Conservation (phyloP, 441 rosid species). For the Populus hybrid region DNA sequence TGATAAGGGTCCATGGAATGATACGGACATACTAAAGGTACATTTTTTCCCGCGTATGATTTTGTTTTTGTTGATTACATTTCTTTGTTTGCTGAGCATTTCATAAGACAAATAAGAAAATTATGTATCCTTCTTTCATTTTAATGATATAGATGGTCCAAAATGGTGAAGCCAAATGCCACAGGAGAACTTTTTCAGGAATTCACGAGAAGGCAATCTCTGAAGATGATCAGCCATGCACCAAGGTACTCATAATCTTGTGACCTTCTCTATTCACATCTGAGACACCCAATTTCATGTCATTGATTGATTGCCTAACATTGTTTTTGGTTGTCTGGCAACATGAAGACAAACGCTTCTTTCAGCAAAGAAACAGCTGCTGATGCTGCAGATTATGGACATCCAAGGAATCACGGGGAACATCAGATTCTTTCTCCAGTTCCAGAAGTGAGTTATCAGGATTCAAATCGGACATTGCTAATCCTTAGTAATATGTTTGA, state of each 20-base stretch:
- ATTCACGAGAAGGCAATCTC: slow-evolving; percentile 55
- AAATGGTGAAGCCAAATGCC: slow-evolving; percentile 65
- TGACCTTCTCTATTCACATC: neutral
- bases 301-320: neutral
- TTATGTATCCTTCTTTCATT: neutral
- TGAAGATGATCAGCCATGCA: slow-evolving; percentile 38
- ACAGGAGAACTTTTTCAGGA: slow-evolving; percentile 41
- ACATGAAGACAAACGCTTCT: slow-evolving; percentile 34
- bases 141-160: slow-evolving; percentile 56
- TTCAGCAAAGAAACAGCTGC: slow-evolving; percentile 19
- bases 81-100: neutral
- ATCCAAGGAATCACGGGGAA: neutral
- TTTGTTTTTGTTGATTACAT: neutral
- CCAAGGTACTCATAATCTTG: slow-evolving; percentile 31
- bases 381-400: slow-evolving; percentile 2
- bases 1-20: slow-evolving; percentile 96
- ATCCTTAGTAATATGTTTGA: neutral
- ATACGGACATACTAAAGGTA: slow-evolving; percentile 65
- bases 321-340: neutral
- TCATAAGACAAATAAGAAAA: neutral
- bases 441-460: slow-evolving; percentile 33
- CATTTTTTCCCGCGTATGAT: neutral
- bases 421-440: slow-evolving; percentile 24
- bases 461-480: neutral
- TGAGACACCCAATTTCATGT: neutral